Percentiles rank a stretch among this genome's conserved stretches.
These are phyloP conservation scores for Candida adriatica DNA, from an alignment of 805 yeast genomes.

Conservation along the genomic window DNA sequence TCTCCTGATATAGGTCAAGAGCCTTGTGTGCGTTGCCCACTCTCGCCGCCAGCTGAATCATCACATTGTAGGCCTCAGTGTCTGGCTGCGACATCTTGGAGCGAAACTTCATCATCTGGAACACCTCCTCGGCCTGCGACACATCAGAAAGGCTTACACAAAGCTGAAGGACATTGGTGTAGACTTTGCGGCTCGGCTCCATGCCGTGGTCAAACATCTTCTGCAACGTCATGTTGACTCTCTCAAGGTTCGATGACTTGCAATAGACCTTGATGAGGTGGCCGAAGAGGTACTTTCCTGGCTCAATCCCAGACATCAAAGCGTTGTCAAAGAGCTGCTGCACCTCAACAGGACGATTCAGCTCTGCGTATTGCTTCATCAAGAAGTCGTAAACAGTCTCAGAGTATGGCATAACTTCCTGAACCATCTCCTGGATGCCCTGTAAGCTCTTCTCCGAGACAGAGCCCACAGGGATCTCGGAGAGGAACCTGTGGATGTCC, in stretches of 20 bases:
- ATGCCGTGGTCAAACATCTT: slow-evolving; percentile 25
- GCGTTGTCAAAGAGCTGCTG: slow-evolving; percentile 28
- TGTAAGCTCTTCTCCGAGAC: slow-evolving; percentile 24
- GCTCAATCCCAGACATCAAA: slow-evolving; percentile 17
- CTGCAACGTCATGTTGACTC: slow-evolving; percentile 12
- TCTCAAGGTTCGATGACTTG: slow-evolving; percentile 24
- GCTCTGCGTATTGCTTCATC: slow-evolving; percentile 29
- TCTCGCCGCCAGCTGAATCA: slow-evolving; percentile 60
- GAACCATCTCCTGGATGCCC: slow-evolving; percentile 26
- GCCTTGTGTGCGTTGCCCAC: slow-evolving; percentile 66
- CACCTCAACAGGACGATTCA: slow-evolving; percentile 22
- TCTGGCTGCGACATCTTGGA: slow-evolving; percentile 64
- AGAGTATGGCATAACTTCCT: slow-evolving; percentile 23
- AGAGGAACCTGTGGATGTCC: slow-evolving; percentile 30
- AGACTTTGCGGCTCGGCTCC: slow-evolving; percentile 38
- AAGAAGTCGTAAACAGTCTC: slow-evolving; percentile 29
- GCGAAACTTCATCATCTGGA: slow-evolving; percentile 80
- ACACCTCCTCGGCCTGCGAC: slow-evolving; percentile 61
- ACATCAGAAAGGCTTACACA: slow-evolving; percentile 47
- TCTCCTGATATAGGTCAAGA: slow-evolving; percentile 67
- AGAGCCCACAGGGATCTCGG: slow-evolving; percentile 30
- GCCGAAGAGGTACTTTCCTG: slow-evolving; percentile 34
- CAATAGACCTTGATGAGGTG: slow-evolving; percentile 36
- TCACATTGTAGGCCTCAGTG: slow-evolving; percentile 56
- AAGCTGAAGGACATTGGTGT: slow-evolving; percentile 54